Percentiles rank a stretch among this genome's conserved stretches.
Evolutionary conservation across 768 basidiomycete species (phyloP).

Genomic region (Chlorophyllum brunneum): DNA sequence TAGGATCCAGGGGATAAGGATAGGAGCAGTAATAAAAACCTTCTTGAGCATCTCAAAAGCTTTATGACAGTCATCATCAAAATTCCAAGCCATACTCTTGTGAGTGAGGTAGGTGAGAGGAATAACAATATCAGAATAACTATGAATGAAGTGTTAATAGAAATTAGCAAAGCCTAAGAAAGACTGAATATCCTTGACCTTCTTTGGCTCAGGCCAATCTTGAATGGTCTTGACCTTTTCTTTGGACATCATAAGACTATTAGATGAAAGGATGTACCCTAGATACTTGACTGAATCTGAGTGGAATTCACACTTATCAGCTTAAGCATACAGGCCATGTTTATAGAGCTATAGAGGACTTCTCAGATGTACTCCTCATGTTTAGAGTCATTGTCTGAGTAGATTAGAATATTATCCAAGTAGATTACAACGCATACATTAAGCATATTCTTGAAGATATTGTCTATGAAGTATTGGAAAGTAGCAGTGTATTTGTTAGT

Average conservation of each 20-base stretch:
- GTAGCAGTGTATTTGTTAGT: slow-evolving; percentile 27
- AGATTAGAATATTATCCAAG: slow-evolving; percentile 36
- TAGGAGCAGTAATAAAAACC: slow-evolving; percentile 1
- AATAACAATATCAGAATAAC: neutral
- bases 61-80: neutral
- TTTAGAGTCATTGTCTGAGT: slow-evolving; percentile 21
- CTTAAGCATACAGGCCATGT: slow-evolving; percentile 23
- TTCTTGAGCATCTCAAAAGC: neutral
- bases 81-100: neutral
- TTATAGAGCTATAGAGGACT: slow-evolving; percentile 27
- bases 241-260: too few relatives aligned
- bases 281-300: slow-evolving; percentile 29
- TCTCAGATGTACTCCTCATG: slow-evolving; percentile 25
- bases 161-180: neutral
- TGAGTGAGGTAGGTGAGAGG: slow-evolving; percentile 1
- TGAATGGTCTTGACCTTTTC: slow-evolving; percentile 30
- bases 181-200: too few relatives aligned
- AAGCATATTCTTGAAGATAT: slow-evolving; percentile 28
- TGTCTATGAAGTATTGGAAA: slow-evolving; percentile 34
- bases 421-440: slow-evolving; percentile 30
- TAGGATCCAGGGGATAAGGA: neutral
- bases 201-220: slow-evolving; percentile 31
- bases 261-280: slow-evolving; percentile 29
- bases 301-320: slow-evolving; percentile 34
- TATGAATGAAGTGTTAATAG: neutral